phyloP scores from a whole-genome alignment of 2,329 filamentous ascomycete genomes.

The Fusarium proliferatum region DNA sequence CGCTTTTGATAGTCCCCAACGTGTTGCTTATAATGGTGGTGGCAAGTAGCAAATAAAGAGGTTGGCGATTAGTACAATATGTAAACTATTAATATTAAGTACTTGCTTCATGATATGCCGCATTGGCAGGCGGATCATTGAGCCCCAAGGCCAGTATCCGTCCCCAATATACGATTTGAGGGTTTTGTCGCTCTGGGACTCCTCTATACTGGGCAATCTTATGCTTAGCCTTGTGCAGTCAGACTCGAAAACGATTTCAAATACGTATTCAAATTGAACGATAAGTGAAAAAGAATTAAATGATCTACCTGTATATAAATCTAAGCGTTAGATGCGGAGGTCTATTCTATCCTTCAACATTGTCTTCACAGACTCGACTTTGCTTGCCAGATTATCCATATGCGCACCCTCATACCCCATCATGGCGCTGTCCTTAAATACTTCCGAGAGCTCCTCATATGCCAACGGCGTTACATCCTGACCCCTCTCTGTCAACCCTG shows the following conservation, averaged over 20 bases:
- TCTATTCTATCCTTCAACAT: constrained; percentile 1
- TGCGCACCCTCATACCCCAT: background rate
- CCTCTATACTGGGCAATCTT: background rate
- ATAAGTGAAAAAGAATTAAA: background rate
- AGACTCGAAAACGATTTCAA: no score
- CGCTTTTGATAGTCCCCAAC: background rate
- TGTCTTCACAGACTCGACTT: background rate
- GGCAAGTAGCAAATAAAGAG: background rate
- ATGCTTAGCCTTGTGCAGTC: background rate
- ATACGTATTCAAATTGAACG: background rate
- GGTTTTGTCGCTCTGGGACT: background rate
- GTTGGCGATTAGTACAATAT: background rate
- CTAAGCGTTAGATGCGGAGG: background rate
- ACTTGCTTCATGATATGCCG: background rate
- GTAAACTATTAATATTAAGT: background rate
- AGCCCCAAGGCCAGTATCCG: background rate
- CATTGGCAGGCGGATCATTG: fast-evolving
- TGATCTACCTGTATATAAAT: background rate
- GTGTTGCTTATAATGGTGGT: constrained; percentile 12
- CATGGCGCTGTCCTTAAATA: background rate
- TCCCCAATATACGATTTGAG: fast-evolving
- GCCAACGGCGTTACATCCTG: background rate
- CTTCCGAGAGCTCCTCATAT: background rate
- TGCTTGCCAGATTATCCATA: background rate
- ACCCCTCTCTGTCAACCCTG: background rate